Percentiles rank a stretch among this genome's conserved stretches.
phyloP scores from a whole-genome alignment of 257 asterid genomes.

The Verbascum thapsus region DNA sequence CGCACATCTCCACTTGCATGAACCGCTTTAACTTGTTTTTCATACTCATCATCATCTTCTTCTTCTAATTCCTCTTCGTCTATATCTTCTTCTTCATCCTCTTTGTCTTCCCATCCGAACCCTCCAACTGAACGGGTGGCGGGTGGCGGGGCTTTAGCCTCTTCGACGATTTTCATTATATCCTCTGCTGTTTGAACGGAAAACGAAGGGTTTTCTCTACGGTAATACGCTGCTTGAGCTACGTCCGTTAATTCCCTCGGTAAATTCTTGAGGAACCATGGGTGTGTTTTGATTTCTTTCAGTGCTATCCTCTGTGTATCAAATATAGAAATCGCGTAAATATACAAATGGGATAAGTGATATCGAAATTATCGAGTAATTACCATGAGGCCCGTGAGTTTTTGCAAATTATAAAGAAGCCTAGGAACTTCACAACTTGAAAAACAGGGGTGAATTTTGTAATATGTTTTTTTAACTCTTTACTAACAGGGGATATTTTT shows the following conservation, averaged over 20 bases:
- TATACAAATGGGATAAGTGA: neutral
- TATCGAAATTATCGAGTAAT: too few species aligned
- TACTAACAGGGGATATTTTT: too few species aligned
- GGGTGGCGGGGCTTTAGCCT: slow-evolving; percentile 66
- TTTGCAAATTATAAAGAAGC: too few species aligned
- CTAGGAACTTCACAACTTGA: too few species aligned
- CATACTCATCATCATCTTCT: slow-evolving; percentile 62
- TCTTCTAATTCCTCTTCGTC: slow-evolving; percentile 47
- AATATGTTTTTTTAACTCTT: too few species aligned
- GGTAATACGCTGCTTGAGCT: slow-evolving; percentile 65
- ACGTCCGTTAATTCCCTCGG: slow-evolving; percentile 76
- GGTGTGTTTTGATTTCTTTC: slow-evolving; percentile 70
- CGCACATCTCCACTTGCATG: slow-evolving; percentile 76
- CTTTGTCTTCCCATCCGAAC: slow-evolving; percentile 77
- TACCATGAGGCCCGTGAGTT: too few species aligned
- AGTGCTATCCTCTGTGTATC: slow-evolving; percentile 67
- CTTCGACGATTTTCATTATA: slow-evolving; percentile 71
- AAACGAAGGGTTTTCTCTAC: slow-evolving; percentile 64
- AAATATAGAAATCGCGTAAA: neutral
- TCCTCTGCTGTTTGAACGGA: slow-evolving; percentile 69
- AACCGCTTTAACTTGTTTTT: slow-evolving; percentile 72
- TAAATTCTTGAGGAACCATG: slow-evolving; percentile 81
- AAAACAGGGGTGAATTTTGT: too few species aligned
- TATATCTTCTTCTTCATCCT: slow-evolving; percentile 54
- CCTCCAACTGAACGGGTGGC: slow-evolving; percentile 60